Evolutionary conservation across 768 basidiomycete species (phyloP).

Genomic region (Pleurotus sapidus): DNA sequence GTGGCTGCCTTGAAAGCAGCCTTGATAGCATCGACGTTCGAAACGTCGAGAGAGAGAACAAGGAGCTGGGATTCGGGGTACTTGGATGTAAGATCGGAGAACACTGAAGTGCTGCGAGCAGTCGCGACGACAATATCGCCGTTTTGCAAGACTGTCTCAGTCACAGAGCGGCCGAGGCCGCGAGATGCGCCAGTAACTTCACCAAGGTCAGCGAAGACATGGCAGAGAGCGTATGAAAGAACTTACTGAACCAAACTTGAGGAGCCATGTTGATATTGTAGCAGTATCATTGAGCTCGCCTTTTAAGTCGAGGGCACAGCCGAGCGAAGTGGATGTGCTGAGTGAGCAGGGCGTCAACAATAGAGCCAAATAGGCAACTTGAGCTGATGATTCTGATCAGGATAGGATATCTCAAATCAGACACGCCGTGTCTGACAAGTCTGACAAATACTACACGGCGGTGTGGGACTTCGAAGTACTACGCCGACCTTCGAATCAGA

Average conservation of each 20-base stretch:
- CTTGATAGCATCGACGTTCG: slow-evolving; percentile 23
- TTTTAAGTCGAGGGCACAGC: background rate
- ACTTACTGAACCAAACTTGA: slow-evolving; percentile 8
- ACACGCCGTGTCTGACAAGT: no score
- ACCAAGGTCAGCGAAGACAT: background rate
- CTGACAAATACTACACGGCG: no score
- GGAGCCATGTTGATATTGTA: slow-evolving; percentile 5
- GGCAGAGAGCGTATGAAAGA: background rate
- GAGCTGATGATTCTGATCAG: no score
- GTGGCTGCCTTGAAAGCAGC: slow-evolving; percentile 27
- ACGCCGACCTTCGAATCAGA: no score
- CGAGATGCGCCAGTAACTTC: slow-evolving; percentile 15
- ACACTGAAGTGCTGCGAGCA: slow-evolving; percentile 27
- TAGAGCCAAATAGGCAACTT: no score
- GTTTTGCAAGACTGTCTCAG: slow-evolving; percentile 27
- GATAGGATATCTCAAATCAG: no score
- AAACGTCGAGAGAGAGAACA: slow-evolving; percentile 34
- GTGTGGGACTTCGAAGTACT: no score
- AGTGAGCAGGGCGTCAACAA: background rate
- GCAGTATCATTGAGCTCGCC: background rate
- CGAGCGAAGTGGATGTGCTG: slow-evolving; percentile 7
- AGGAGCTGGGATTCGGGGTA: slow-evolving; percentile 29
- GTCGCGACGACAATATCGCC: slow-evolving; percentile 41
- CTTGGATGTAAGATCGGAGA: slow-evolving; percentile 23
- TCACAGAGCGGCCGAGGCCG: slow-evolving; percentile 38